phyloP scores from a whole-genome alignment of 1,284 basidiomycete species.

The Ceratobasidium sp. region DNA sequence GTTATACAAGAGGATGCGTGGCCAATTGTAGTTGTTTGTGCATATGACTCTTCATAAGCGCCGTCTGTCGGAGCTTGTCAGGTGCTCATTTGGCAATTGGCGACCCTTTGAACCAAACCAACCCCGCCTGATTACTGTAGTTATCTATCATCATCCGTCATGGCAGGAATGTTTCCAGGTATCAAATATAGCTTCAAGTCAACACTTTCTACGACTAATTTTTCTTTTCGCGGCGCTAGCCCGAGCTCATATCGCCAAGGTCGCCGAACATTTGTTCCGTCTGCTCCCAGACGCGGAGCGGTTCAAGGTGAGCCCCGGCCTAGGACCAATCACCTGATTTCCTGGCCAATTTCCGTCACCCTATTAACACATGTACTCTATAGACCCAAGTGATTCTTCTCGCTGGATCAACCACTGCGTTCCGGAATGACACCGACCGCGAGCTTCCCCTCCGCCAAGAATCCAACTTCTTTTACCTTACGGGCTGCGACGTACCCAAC shows the following conservation, averaged over 20 bases:
- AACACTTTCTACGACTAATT: neutral
- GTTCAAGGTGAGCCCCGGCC: slow-evolving; percentile 4
- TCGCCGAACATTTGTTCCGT: slow-evolving; percentile 20
- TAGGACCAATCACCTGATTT: too few relatives aligned
- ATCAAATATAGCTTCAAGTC: neutral
- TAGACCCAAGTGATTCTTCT: slow-evolving; percentile 57
- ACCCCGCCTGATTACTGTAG: neutral
- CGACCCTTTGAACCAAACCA: slow-evolving; percentile 11
- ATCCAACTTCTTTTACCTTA: slow-evolving; percentile 90
- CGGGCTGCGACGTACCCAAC: slow-evolving; percentile 79
- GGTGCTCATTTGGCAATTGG: neutral
- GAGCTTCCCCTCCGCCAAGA: slow-evolving; percentile 85
- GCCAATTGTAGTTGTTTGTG: neutral
- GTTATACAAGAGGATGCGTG: too few relatives aligned
- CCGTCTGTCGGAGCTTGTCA: neutral
- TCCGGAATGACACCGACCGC: slow-evolving; percentile 89
- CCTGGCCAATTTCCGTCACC: neutral
- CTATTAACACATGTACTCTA: neutral
- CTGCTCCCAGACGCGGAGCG: slow-evolving; percentile 30
- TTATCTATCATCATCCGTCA: neutral
- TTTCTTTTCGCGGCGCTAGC: neutral
- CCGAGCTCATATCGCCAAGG: slow-evolving; percentile 27
- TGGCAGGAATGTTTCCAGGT: slow-evolving; percentile 34
- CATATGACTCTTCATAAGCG: neutral
- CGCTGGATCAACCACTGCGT: slow-evolving; percentile 65